Evolutionary conservation across 2,329 filamentous ascomycete genomes (phyloP).

Genomic region (Ophiostoma ips): DNA sequence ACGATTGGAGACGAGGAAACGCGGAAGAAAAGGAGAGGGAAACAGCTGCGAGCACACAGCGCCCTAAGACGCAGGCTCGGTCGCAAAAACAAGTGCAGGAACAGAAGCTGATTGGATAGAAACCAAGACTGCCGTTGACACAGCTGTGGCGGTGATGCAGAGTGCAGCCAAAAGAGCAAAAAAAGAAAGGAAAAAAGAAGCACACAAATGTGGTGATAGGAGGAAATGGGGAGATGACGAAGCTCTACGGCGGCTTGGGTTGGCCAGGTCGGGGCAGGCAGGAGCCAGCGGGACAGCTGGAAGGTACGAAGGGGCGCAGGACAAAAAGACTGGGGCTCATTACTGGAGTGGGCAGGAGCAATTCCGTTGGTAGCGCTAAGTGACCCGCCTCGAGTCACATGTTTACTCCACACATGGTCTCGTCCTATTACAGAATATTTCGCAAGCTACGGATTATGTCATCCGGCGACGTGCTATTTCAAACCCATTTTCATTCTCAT

Average conservation of each 20-base stretch:
- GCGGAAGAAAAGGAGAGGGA: conserved; percentile 1
- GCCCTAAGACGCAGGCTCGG: background rate
- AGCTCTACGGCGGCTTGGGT: conserved; percentile 6
- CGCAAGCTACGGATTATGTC: no score
- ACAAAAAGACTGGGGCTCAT: background rate
- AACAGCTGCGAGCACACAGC: conserved; percentile 8
- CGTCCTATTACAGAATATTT: no score
- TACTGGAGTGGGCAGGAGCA: background rate
- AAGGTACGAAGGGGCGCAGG: background rate
- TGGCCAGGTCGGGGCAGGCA: background rate
- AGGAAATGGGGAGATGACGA: conserved; percentile 11
- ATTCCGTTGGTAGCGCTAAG: background rate
- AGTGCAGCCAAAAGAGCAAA: background rate
- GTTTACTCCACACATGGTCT: no score
- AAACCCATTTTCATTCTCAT: no score
- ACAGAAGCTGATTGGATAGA: background rate
- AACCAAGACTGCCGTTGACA: background rate
- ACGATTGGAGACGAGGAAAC: no score
- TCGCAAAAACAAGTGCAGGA: background rate
- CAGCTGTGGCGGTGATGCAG: background rate
- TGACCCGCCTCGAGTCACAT: background rate
- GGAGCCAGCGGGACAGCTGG: background rate
- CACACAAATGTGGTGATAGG: conserved; percentile 3
- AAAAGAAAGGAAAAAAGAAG: background rate
- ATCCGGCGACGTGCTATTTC: no score